Base-by-base conservation (phyloP, 129 eudicot genomes). In the Smallanthus sonchifolius region DNA sequence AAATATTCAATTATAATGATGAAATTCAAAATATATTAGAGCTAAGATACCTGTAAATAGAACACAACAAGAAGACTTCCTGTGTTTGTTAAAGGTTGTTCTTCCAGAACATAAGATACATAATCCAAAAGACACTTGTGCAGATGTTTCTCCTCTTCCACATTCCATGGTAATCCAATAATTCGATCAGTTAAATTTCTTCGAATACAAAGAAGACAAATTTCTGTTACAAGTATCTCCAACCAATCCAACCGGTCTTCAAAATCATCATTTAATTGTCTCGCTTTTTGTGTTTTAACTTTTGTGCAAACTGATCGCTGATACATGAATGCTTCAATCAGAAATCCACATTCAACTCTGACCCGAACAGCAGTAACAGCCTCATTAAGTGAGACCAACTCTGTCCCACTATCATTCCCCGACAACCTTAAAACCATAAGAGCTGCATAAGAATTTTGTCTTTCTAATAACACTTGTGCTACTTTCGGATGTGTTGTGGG, bases 21-120 rank as follows among this genome's bases (percentile, higher is more conserved):
- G 7, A 39, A 13, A 10, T 36, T 35, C 39, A 24, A 45, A 60
- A n/a, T 44, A 20, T 1, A 16, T 54, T 32, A 54, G 59, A 76
- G 36, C 43, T 52, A 79, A 35, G 10, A 34, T 83, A 95, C 99
- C 96, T 95, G 99, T 32, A 95, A 67, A 83, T 91, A 91, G 76
- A 81, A 91, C 77, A 95, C 97, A 38, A 88, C 97, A 69, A 95
- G 99, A 80, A 95, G 99, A 80, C 97, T 88, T 81, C 99, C 99
- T 2, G 77, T 73, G 48, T 79, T 60, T 48, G 88, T n/a, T 61
- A 81, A 76, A 43, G 99, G 97, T 45, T 85, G 97, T 45, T 85
- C 85, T 10, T 84, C 89, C 6, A n/a, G 34, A 44, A 87, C 91
- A 76, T n/a, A n/a, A n/a, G n/a, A n/a, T n/a, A n/a, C n/a, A n/a